Base-by-base conservation (phyloP, 805 yeast species). In the Sugiyamaella boreocaroliniensis region DNA sequence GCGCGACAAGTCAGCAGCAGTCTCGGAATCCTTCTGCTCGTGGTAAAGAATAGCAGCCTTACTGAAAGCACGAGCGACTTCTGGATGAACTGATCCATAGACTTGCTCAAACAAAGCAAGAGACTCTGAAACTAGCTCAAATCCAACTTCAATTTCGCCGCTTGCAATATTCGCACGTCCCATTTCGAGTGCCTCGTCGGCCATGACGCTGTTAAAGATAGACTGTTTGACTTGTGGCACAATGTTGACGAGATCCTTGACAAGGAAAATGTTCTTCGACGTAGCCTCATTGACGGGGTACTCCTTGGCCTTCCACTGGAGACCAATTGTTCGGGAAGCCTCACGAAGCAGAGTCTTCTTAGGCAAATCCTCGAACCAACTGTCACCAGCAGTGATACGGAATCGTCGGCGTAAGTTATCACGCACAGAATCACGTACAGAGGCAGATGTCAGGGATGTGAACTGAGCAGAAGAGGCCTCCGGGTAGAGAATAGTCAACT, bases 161-260 rank as follows among this genome's bases (percentile, higher is more conserved):
- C 58, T 55, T 49, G 53, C 22, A 55, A 65, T 55, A 29, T 66
- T 58, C 10, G 55, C 45, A 10, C 69, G 60, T 16, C 73, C 74
- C 16, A 71, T 70, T 43, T 71, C 74, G 5, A 70, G 57, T 41
- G 89, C 79, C 61, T 89, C 93, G 53, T 86, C 89, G 51, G 87
- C 83, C 19, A 86, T 71, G 14, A 78, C 65, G 19, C 95, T 80
- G 61, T 78, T 78, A 65, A 78, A 84, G 43, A 81, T 73, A 0
- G 95, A 76, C 55, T 82, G 83, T 68, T 87, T 87, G 57, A 87
- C 74, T n/a, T 81, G 67, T 37, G 98, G 97, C 42, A 81, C 80
- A 52, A 93, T 73, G 26, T 82, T 74, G 22, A 81, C 61, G 48
- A 92, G 75, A 65, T 89, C 96, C 16, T 76, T 80, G 15, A 81